Conservation (phyloP, 2,329 filamentous ascomycete species). For the Xylaria sp. region DNA sequence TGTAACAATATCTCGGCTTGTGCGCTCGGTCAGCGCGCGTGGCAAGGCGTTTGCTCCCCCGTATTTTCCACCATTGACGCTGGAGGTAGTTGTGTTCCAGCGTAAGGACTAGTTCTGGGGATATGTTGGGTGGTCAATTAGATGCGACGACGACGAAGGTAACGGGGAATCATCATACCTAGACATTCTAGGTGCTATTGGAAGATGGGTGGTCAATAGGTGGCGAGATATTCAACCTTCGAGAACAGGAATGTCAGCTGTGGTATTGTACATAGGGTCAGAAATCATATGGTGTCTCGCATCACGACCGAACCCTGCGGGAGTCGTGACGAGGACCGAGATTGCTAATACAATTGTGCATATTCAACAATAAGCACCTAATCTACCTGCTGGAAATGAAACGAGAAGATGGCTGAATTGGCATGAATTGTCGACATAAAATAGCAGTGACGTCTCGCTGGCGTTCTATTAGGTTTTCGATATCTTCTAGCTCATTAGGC, state of each 20-base stretch:
- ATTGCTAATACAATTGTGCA: conserved; percentile 32
- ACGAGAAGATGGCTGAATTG: neutral
- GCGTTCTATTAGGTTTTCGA: neutral
- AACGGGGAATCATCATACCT: conserved; percentile 4
- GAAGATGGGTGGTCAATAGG: neutral
- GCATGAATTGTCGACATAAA: neutral
- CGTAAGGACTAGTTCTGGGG: neutral
- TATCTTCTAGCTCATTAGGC: too few relatives aligned
- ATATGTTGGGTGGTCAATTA: neutral
- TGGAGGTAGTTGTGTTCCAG: neutral
- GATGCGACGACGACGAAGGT: conserved; percentile 2
- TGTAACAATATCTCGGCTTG: conserved; percentile 26
- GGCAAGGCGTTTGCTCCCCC: conserved; percentile 16
- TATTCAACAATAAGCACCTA: conserved; percentile 30
- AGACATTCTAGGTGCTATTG: neutral
- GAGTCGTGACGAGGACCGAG: conserved; percentile 5
- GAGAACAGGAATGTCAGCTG: neutral
- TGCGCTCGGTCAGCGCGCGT: conserved; percentile 2
- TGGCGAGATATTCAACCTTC: conserved; percentile 15
- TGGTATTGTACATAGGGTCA: conserved; percentile 27
- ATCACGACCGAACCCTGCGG: neutral
- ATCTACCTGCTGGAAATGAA: neutral
- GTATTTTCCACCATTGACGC: neutral
- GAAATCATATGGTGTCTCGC: conserved; percentile 16
- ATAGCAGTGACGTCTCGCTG: neutral